Evolutionary conservation across 352 stramenopile species (phyloP).

Genomic region (Phytophthora agathidicida): DNA sequence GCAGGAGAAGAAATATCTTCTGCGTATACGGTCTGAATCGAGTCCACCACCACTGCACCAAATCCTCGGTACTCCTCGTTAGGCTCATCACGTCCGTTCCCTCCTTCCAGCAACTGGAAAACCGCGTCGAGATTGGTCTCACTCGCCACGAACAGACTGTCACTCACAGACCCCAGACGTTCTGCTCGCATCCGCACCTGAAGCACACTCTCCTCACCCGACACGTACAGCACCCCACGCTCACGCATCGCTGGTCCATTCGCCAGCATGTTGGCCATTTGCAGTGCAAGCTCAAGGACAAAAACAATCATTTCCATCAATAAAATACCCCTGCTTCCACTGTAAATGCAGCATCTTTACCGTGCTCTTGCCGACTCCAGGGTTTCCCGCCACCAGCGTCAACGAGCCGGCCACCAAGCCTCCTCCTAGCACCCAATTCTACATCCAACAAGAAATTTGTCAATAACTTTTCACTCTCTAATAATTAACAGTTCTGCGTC

Average conservation of each 20-base stretch:
- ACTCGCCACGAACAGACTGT: conserved; percentile 79
- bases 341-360: conserved; percentile 34
- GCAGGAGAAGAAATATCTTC: conserved; percentile 82
- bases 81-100: conserved; percentile 1
- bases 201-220: conserved; percentile 95
- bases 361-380: conserved; percentile 94
- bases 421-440: conserved; percentile 96
- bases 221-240: conserved; percentile 94
- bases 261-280: conserved; percentile 92
- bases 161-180: conserved; percentile 73
- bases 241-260: conserved; percentile 8
- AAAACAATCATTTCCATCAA: conserved; percentile 4
- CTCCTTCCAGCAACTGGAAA: conserved; percentile 59
- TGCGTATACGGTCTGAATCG: conserved; percentile 96
- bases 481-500: conserved; percentile 5
- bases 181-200: conserved; percentile 95
- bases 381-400: conserved; percentile 95
- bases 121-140: conserved; percentile 87
- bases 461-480: conserved; percentile 36
- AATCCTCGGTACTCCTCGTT: conserved; percentile 35
- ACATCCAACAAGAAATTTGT: conserved; percentile 41
- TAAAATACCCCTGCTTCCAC: not conserved
- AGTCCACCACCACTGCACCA: conserved; percentile 93
- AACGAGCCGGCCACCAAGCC: conserved; percentile 95
- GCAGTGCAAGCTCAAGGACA: conserved; percentile 82